These are phyloP conservation scores for Nigrospora oryzae DNA, from an alignment of 2,329 filamentous ascomycete species.

Conservation along the genomic window DNA sequence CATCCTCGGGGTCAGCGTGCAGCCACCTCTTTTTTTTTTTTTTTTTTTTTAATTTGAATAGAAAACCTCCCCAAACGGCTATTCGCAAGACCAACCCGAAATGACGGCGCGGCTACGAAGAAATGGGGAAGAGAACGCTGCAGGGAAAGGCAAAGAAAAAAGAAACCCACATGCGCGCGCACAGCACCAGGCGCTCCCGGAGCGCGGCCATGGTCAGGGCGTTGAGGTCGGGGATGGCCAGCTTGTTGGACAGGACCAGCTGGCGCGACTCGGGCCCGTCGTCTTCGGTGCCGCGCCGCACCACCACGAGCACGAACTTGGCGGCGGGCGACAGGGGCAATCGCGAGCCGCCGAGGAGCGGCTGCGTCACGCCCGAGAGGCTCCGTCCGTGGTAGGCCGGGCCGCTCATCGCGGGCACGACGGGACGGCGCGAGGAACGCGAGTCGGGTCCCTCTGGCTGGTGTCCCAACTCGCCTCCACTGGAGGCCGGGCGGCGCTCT, in stretches of 20 bases:
- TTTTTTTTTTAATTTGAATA: too few relatives aligned
- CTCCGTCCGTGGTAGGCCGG: not conserved
- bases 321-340: not conserved
- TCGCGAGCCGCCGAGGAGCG: too few relatives aligned
- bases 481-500: too few relatives aligned
- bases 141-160: not conserved
- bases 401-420: not conserved
- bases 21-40: too few relatives aligned
- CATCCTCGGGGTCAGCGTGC: not conserved
- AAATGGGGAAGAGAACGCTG: not conserved
- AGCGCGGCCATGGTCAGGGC: not conserved
- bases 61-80: too few relatives aligned
- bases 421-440: too few relatives aligned
- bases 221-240: not conserved
- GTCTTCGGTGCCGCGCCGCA: not conserved
- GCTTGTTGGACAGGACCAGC: conserved; percentile 1
- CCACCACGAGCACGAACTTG: not conserved
- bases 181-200: not conserved
- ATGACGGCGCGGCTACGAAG: too few relatives aligned
- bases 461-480: too few relatives aligned
- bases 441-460: too few relatives aligned
- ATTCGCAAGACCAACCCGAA: too few relatives aligned
- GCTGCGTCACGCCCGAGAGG: not conserved
- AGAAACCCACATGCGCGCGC: not conserved
- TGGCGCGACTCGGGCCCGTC: not conserved